phyloP scores from a whole-genome alignment of 306 rosid species.

The Oemleria cerasiformis region DNA sequence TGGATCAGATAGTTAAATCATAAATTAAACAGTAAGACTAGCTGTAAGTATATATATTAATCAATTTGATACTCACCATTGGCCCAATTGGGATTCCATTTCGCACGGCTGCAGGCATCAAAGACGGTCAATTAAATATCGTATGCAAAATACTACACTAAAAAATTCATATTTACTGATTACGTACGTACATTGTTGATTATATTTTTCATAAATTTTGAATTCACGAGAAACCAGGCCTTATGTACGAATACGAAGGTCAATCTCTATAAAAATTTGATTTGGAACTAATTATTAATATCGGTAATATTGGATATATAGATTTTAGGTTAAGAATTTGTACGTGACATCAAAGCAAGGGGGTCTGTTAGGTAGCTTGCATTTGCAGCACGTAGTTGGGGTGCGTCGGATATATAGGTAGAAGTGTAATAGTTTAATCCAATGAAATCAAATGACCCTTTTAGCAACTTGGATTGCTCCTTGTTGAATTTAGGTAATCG shows the following conservation, averaged over 20 bases:
- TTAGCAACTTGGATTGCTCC: constrained; percentile 4
- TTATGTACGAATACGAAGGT: neutral
- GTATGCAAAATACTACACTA: neutral
- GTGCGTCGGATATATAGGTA: constrained; percentile 13
- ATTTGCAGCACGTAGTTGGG: neutral
- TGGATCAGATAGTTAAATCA: neutral
- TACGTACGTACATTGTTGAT: no score
- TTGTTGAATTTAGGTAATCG: constrained; percentile 32
- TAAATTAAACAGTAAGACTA: neutral
- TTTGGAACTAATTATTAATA: no score
- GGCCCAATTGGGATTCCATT: constrained; percentile 42
- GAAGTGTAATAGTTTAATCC: constrained; percentile 37
- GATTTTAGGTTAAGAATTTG: neutral
- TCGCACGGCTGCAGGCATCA: constrained; percentile 21
- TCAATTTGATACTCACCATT: constrained; percentile 2
- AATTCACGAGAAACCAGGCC: neutral
- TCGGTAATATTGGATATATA: no score
- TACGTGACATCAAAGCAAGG: constrained; percentile 20
- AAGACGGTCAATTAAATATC: no score
- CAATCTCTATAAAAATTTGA: neutral
- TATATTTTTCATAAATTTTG: no score
- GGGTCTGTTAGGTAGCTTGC: constrained; percentile 27
- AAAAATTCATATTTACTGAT: no score
- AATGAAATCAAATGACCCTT: constrained; percentile 31
- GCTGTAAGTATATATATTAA: neutral